phyloP scores from a whole-genome alignment of 108 stramenopile species.

The Cyclotella cryptica region DNA sequence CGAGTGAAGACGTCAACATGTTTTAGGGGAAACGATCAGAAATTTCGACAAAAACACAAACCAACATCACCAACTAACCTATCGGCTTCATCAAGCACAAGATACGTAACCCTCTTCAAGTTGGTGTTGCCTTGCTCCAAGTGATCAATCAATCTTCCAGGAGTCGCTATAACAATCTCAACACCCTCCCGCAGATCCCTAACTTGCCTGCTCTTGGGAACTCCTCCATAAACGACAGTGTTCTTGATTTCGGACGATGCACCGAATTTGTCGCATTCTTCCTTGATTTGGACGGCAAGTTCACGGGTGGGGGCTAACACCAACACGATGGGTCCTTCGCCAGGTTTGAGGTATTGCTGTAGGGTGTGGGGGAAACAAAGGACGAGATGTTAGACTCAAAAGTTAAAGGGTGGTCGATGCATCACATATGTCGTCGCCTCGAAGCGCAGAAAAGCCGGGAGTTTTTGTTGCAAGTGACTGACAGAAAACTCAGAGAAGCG shows the following conservation, averaged over 20 bases:
- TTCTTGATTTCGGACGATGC: slow-evolving; percentile 94
- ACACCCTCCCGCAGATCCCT: slow-evolving; percentile 83
- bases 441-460: no score
- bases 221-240: slow-evolving; percentile 99
- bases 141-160: slow-evolving; percentile 98
- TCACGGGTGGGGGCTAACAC: slow-evolving; percentile 99
- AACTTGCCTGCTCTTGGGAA: slow-evolving; percentile 89
- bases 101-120: slow-evolving; percentile 95
- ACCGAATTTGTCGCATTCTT: slow-evolving; percentile 99
- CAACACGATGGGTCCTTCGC: slow-evolving; percentile 98
- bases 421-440: not conserved
- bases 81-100: slow-evolving; percentile 98
- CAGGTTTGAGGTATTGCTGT: slow-evolving; percentile 97
- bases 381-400: slow-evolving; percentile 1
- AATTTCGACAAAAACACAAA: not conserved
- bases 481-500: no score
- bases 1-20: slow-evolving; percentile 21
- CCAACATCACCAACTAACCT: slow-evolving; percentile 7
- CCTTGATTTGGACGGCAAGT: slow-evolving; percentile 99
- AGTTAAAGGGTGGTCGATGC: not conserved
- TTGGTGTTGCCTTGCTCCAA: slow-evolving; percentile 96
- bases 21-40: not conserved
- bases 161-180: slow-evolving; percentile 99
- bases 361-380: slow-evolving; percentile 16
- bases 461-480: no score